These are phyloP conservation scores for Arachis stenosperma DNA, from an alignment of 306 rosid genomes.

Conservation along the genomic window DNA sequence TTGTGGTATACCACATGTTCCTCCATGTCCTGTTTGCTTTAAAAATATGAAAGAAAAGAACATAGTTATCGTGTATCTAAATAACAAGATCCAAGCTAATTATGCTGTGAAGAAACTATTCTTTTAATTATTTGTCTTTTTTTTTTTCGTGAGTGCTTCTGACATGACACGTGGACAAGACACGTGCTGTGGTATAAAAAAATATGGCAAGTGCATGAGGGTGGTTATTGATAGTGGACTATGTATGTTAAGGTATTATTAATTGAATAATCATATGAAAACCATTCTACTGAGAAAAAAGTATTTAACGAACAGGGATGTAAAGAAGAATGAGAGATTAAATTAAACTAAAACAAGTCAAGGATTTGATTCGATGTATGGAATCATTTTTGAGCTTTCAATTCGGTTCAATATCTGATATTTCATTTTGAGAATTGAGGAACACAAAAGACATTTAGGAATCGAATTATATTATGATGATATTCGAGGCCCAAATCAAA, in stretches of 20 bases:
- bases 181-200: slow-evolving; percentile 29
- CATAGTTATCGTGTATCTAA: slow-evolving; percentile 34
- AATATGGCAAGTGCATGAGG: not conserved
- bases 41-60: slow-evolving; percentile 17
- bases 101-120: slow-evolving; percentile 29
- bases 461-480: not conserved
- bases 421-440: not conserved
- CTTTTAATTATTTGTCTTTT: not conserved
- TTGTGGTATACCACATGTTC: slow-evolving; percentile 47
- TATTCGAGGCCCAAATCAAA: not conserved
- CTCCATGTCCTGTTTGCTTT: slow-evolving; percentile 7
- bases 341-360: not conserved
- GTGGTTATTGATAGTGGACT: not conserved
- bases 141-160: slow-evolving; percentile 6
- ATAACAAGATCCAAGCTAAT: slow-evolving; percentile 45
- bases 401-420: not conserved
- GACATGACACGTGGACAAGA: slow-evolving; percentile 43
- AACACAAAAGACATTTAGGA: not conserved
- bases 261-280: not conserved
- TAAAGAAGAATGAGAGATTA: not conserved
- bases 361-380: slow-evolving; percentile 7
- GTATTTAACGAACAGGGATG: not conserved
- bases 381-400: not conserved
- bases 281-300: not conserved
- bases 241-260: not conserved